Base-by-base conservation (phyloP, 2,329 filamentous ascomycete genomes). In the Ceratocystis colombiana region DNA sequence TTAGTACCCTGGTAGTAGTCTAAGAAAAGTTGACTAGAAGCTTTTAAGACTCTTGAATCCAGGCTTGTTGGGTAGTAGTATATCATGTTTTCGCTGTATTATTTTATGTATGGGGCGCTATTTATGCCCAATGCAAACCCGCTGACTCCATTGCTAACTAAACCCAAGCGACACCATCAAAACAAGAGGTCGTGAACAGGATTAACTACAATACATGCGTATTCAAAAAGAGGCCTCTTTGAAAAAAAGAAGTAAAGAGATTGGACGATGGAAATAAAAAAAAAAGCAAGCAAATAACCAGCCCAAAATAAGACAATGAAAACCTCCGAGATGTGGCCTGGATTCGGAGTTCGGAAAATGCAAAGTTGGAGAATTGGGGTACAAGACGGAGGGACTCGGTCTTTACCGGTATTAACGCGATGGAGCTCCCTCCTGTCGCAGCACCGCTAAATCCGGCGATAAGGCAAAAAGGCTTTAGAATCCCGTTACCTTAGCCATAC, bases 401-500 rank as follows among this genome's bases (percentile, higher is more conserved):
- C 28, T 33, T 17, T 37, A 17, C 25, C 28, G 53, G 53, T 25
- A 33, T 57, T 57, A 7, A 30, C 8, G 50, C 15, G 22, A 57
- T 57, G 50, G 17, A 5, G 25, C 5, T 6, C 10, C 53, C 3
- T 28, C 53, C 3, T 7, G 22, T 55, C 5, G 1, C 10, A 22
- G 22, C 20, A 12, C 7, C 7, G 6, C 46, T 22, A 50, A 50
- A 50, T 20, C 46, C 22, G 37, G 10, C 2, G 3, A 41, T 41
- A 12, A 41, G 37, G 37, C 22, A 22, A 12, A 25, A 20, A 30
- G 50, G 15, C 22, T 22, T 8, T 59, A 59, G 37, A 65, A 67
- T 12, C 30, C 64, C 72, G 82, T 80, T 70, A 92, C 82, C 85
- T 92, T 92, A 69, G 77, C 77, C 90, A 96, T 96, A 71, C 89